phyloP scores from a whole-genome alignment of 129 eudicot species.

The Chrysanthemum seticuspe region DNA sequence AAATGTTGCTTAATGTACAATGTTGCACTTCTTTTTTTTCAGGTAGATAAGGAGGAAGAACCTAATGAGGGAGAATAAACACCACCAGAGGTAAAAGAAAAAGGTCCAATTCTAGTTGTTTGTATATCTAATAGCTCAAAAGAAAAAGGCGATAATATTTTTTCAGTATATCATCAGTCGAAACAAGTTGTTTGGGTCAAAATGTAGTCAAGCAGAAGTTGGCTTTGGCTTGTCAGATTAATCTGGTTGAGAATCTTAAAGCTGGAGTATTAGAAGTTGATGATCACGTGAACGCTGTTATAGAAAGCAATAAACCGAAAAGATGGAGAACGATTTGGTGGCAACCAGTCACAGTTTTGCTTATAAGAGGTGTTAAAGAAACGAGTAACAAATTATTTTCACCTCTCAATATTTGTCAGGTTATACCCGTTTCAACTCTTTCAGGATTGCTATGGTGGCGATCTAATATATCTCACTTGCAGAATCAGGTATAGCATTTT shows the following conservation, averaged over 20 bases:
- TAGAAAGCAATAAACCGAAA: constrained; percentile 27
- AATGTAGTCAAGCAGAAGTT: constrained; percentile 41
- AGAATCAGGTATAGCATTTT: constrained; percentile 79
- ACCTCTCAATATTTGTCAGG: constrained; percentile 48
- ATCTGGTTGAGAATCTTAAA: constrained; percentile 44
- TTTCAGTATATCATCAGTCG: constrained; percentile 47
- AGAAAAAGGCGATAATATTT: no score
- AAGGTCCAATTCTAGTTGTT: no score
- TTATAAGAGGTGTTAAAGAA: constrained; percentile 81
- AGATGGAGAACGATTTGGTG: constrained; percentile 80
- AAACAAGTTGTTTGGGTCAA: constrained; percentile 38
- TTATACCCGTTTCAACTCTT: constrained; percentile 44
- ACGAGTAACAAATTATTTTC: constrained; percentile 63
- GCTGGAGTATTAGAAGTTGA: constrained; percentile 30
- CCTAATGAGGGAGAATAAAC: no score
- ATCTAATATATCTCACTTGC: constrained; percentile 49
- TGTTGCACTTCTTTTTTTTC: no score
- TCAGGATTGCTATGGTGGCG: constrained; percentile 78
- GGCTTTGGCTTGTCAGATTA: constrained; percentile 45
- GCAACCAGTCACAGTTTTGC: constrained; percentile 59
- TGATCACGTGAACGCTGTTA: neutral
- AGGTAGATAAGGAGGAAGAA: no score
- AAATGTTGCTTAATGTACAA: no score
- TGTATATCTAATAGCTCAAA: no score
- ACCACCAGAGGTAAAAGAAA: no score